Evolutionary conservation across 1,284 basidiomycete species (phyloP).

Genomic region (Pseudozyma hubeiensis): DNA sequence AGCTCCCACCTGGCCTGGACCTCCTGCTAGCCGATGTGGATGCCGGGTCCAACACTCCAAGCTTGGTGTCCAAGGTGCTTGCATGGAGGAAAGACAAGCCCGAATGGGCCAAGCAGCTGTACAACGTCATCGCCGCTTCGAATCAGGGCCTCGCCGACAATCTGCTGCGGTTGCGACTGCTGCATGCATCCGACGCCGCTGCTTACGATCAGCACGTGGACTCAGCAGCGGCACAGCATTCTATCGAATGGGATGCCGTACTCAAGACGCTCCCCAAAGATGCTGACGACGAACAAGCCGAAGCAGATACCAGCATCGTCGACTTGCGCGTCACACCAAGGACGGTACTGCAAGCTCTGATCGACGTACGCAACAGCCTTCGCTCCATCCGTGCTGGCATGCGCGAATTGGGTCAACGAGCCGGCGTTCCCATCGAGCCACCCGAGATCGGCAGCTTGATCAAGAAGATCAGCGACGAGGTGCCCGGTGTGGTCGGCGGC

Average conservation of each 20-base stretch:
- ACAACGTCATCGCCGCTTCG: conserved; percentile 57
- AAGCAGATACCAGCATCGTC: conserved; percentile 1
- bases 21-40: conserved; percentile 67
- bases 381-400: conserved; percentile 83
- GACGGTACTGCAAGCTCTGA: conserved; percentile 35
- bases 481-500: conserved; percentile 88
- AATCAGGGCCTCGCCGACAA: conserved; percentile 64
- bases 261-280: conserved; percentile 29
- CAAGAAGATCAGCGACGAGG: conserved; percentile 77
- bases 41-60: conserved; percentile 66
- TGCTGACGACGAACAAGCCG: conserved; percentile 10
- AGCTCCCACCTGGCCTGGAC: conserved; percentile 60
- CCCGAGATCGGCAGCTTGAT: conserved; percentile 87
- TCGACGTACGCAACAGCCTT: conserved; percentile 61
- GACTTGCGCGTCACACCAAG: conserved; percentile 24
- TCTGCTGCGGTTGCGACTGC: conserved; percentile 54
- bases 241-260: conserved; percentile 40
- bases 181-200: conserved; percentile 47
- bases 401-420: conserved; percentile 84
- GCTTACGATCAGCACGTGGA: conserved; percentile 61
- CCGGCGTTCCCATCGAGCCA: conserved; percentile 91
- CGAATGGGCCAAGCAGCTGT: conserved; percentile 65
- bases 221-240: conserved; percentile 59
- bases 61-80: conserved; percentile 63
- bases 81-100: conserved; percentile 61